Percentiles rank a stretch among this genome's conserved stretches.
Conservation (phyloP, 495 filamentous ascomycete genomes). For the Xanthoparmelia taractica region DNA sequence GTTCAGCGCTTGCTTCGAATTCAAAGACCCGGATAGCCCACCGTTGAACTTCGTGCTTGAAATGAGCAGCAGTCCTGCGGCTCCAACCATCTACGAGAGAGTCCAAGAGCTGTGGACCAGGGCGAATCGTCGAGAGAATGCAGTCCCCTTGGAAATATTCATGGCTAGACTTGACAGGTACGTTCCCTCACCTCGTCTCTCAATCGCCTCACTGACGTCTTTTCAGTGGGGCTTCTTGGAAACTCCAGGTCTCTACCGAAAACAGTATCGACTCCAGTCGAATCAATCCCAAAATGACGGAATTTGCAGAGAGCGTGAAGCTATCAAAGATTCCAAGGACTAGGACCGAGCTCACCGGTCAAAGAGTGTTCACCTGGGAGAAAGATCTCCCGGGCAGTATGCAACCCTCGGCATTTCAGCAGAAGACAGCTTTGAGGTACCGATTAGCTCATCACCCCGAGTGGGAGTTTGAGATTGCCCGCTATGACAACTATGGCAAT, state of each 20-base stretch:
- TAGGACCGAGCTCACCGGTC: conserved; percentile 5
- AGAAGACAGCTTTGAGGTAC: conserved; percentile 46
- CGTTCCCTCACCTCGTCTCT: neutral
- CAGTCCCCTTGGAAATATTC: conserved; percentile 17
- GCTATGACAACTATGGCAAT: conserved; percentile 45
- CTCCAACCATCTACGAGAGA: conserved; percentile 16
- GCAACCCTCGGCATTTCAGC: conserved; percentile 33
- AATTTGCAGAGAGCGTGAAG: conserved; percentile 22
- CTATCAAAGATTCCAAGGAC: conserved; percentile 4
- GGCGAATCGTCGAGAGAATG: conserved; percentile 8
- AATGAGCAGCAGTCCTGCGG: neutral
- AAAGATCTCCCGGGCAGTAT: conserved; percentile 2
- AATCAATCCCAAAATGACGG: conserved; percentile 24
- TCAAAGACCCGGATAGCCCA: conserved; percentile 28
- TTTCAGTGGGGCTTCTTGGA: conserved; percentile 33
- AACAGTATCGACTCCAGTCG: conserved; percentile 25
- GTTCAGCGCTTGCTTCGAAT: conserved; percentile 40
- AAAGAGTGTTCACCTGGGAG: conserved; percentile 18
- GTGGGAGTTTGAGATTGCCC: conserved; percentile 49
- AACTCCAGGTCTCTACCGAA: conserved; percentile 32
- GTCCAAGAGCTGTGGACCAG: conserved; percentile 22
- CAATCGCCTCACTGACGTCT: conserved; percentile 8
- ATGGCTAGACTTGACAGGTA: conserved; percentile 19
- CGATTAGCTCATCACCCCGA: conserved; percentile 37
- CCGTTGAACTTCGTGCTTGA: conserved; percentile 34